Percentiles rank a stretch among this genome's conserved stretches.
These are phyloP conservation scores for Gossypium ekmanianum DNA, from an alignment of 345 rosid genomes.

Conservation along the genomic window DNA sequence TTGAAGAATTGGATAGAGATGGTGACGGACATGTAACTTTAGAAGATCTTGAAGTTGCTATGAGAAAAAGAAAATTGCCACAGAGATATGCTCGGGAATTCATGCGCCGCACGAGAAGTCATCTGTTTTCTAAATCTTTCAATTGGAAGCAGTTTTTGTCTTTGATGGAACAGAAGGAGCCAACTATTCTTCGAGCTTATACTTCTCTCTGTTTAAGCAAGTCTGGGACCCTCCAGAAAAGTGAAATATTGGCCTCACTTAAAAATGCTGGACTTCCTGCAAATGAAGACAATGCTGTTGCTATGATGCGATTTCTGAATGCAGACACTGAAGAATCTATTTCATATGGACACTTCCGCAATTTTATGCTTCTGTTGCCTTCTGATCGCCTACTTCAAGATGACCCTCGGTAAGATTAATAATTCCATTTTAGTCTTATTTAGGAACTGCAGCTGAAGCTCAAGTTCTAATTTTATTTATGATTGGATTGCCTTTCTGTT, in stretches of 20 bases:
- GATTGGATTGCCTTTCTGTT: constrained; percentile 2
- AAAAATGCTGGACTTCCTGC: constrained; percentile 94
- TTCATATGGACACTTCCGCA: constrained; percentile 93
- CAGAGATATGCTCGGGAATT: constrained; percentile 84
- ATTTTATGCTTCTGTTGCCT: constrained; percentile 94
- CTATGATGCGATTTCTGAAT: constrained; percentile 94
- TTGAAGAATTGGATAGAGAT: constrained; percentile 96
- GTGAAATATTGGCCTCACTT: constrained; percentile 89
- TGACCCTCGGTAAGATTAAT: constrained; percentile 77
- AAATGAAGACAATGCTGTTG: constrained; percentile 94
- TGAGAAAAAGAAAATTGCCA: constrained; percentile 88
- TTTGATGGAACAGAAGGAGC: constrained; percentile 97
- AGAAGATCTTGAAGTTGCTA: constrained; percentile 94
- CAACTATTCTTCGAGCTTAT: constrained; percentile 95
- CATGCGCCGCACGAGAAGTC: constrained; percentile 79
- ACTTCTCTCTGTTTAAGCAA: constrained; percentile 90
- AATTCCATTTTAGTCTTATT: constrained; percentile 10
- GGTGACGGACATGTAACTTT: constrained; percentile 91
- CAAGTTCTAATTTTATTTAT: not conserved
- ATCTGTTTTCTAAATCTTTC: constrained; percentile 88
- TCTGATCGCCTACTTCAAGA: constrained; percentile 80
- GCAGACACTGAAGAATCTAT: constrained; percentile 93
- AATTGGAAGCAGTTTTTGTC: constrained; percentile 97
- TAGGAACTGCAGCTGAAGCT: not conserved
- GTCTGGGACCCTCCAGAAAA: constrained; percentile 94